Conservation (phyloP, 2,329 filamentous ascomycete species). For the Escovopsis sp. region DNA sequence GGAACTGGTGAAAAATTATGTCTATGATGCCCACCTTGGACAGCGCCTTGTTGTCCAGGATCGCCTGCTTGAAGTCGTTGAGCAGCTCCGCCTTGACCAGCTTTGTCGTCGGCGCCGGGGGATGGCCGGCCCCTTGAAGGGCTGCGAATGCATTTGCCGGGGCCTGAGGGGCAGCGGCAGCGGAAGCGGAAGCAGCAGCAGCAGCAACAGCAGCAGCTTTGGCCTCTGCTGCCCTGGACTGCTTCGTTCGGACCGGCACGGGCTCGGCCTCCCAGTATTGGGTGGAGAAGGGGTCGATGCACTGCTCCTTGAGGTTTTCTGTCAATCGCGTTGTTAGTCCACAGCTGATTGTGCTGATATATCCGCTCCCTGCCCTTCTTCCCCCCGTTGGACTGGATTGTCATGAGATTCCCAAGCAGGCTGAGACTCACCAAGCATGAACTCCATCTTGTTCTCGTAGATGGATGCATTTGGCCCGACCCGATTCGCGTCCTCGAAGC, state of each 20-base stretch:
- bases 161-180: slow-evolving; percentile 1
- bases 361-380: too few species aligned
- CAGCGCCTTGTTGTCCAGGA: slow-evolving; percentile 24
- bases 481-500: slow-evolving; percentile 54
- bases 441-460: slow-evolving; percentile 55
- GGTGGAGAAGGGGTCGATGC: slow-evolving; percentile 74
- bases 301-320: slow-evolving; percentile 35
- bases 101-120: slow-evolving; percentile 7
- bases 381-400: too few species aligned
- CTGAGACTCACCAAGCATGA: slow-evolving; percentile 47
- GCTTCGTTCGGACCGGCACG: slow-evolving; percentile 8
- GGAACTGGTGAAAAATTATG: slow-evolving; percentile 24
- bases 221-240: slow-evolving; percentile 1
- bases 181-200: too few species aligned
- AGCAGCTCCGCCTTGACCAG: slow-evolving; percentile 25
- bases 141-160: slow-evolving; percentile 24
- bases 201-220: slow-evolving; percentile 3
- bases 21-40: slow-evolving; percentile 28
- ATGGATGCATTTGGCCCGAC: slow-evolving; percentile 33
- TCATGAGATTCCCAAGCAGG: too few species aligned
- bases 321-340: slow-evolving; percentile 9
- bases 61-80: slow-evolving; percentile 26
- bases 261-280: slow-evolving; percentile 55
- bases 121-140: slow-evolving; percentile 9
- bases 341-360: too few species aligned